Evolutionary conservation across 345 rosid species (phyloP).

Genomic region (Zanthoxylum bungeanum): DNA sequence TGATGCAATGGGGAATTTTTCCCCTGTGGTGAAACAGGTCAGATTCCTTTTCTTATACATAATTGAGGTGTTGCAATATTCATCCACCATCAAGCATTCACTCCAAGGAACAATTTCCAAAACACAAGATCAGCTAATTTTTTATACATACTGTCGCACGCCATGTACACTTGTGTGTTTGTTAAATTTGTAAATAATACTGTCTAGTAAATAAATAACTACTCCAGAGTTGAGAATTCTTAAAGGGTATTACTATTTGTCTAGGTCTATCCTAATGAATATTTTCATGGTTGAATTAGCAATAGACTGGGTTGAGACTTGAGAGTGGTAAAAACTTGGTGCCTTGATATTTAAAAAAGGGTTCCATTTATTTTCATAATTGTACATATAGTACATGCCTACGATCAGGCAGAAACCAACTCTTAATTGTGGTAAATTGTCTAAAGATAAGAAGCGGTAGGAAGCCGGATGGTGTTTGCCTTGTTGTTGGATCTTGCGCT

Average conservation of each 20-base stretch:
- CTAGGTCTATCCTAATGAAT: background rate
- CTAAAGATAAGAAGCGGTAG: conserved; percentile 68
- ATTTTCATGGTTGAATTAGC: background rate
- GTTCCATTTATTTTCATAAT: background rate
- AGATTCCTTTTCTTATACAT: conserved; percentile 11
- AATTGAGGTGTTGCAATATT: background rate
- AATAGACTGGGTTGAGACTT: background rate
- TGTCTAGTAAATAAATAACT: background rate
- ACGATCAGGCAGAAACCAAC: background rate
- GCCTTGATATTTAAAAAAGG: background rate
- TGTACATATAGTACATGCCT: background rate
- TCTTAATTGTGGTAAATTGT: conserved; percentile 12
- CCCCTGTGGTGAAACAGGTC: conserved; percentile 92
- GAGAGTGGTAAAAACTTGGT: background rate
- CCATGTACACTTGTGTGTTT: background rate
- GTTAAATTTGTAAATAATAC: background rate
- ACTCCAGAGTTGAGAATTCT: background rate
- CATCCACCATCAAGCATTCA: background rate
- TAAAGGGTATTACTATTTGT: background rate
- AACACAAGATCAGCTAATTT: background rate
- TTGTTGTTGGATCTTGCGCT: conserved; percentile 95
- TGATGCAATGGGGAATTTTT: conserved; percentile 97
- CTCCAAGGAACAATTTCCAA: background rate
- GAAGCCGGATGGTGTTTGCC: conserved; percentile 96
- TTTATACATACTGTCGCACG: background rate